Evolutionary conservation across 2,329 filamentous ascomycete species (phyloP).

Genomic region (Colletotrichum trifolii): DNA sequence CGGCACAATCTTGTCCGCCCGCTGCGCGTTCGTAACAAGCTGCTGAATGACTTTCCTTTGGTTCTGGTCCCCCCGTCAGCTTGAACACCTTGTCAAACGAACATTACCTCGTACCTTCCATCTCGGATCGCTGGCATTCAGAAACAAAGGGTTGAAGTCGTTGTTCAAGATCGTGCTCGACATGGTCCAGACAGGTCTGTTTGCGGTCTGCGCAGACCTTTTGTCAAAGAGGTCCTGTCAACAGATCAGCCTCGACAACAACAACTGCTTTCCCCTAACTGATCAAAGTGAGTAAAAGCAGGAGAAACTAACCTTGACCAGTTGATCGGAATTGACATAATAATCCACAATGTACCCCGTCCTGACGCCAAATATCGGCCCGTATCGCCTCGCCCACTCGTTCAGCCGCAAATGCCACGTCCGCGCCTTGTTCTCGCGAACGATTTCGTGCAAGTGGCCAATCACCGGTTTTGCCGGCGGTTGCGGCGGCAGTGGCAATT

Average conservation of each 20-base stretch:
- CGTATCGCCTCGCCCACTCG: conserved; percentile 14
- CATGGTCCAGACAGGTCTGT: conserved; percentile 22
- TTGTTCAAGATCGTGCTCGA: conserved; percentile 19
- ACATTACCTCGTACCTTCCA: not conserved
- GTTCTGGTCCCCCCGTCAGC: not conserved
- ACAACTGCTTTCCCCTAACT: too few species aligned
- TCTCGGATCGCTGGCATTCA: conserved; percentile 12
- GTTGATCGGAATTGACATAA: conserved; percentile 10
- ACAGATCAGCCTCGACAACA: not conserved
- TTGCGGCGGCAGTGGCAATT: not conserved
- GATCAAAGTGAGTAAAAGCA: too few species aligned
- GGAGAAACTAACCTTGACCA: conserved; percentile 7
- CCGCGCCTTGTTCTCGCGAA: conserved; percentile 8
- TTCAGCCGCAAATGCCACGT: conserved; percentile 10
- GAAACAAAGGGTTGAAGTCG: conserved; percentile 1
- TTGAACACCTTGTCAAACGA: not conserved
- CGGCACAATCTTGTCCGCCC: conserved; percentile 17
- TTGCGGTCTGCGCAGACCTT: conserved; percentile 17
- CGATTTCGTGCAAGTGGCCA: conserved; percentile 5
- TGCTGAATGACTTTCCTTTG: conserved; percentile 18
- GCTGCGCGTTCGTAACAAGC: conserved; percentile 8
- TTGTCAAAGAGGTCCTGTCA: conserved; percentile 17
- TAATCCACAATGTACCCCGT: conserved; percentile 24
- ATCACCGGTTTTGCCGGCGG: not conserved
- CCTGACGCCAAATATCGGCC: conserved; percentile 11